Base-by-base conservation (phyloP, 106 monocot genomes). In the Amphibolis antarctica region DNA sequence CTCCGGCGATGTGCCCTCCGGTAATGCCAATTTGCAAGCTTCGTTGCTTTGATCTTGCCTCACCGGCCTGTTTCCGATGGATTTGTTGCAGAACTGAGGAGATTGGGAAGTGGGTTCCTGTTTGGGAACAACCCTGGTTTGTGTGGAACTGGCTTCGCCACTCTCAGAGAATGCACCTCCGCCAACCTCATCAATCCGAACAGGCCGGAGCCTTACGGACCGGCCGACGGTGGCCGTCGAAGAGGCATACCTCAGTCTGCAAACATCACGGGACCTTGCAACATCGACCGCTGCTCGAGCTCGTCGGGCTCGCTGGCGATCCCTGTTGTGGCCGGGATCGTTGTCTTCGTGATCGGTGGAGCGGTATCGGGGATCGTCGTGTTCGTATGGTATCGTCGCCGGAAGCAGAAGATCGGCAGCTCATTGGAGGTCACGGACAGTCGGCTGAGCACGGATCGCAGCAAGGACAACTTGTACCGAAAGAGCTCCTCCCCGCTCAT, bases 1-100 rank as follows among this genome's bases (percentile, higher is more conserved):
- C 15, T 86, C 92, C 15, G 86, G 92, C 74, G 79, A 49, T 76
- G 86, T 92, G 24, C 92, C 86, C 45, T 47, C 74, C n/a, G 92
- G 92, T 87, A 84, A 83, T 21, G 13, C 28, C 29, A 44, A 5
- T 53, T 27, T 20, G n/a, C 31, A 12, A 27, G 46, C 46, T 68
- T 15, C 17, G 13, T 43, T 9, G 29, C 13, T 30, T 49, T 36
- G 29, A 23, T 31, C 11, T 50, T 55, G n/a, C 30, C 10, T 11
- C 24, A 3, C 44, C 48, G 42, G 19, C 25, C 25, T 52, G 18
- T 13, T 28, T 42, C 18, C 22, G n/a, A 25, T 42, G n/a, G n/a
- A n/a, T 62, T 42, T 74, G 63, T 15, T 75, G 49, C 44, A 93
- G 93, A 78, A 9, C 79, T 92, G 62, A 77, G 67, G 75, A 74